These are phyloP conservation scores for Fusarium sp. DNA, from an alignment of 2,329 filamentous ascomycete genomes.

Conservation along the genomic window DNA sequence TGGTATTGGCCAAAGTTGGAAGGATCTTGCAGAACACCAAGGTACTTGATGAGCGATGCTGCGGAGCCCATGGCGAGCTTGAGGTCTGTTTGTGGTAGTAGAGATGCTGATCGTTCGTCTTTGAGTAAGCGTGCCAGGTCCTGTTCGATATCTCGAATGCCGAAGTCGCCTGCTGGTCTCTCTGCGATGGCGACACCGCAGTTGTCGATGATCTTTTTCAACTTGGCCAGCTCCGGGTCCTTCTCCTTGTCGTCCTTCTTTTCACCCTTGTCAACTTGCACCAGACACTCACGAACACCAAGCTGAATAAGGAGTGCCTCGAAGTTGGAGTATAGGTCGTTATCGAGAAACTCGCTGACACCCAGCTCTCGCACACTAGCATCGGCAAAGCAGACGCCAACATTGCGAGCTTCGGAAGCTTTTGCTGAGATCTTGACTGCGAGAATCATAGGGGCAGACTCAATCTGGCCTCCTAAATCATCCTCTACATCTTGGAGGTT, in stretches of 20 bases:
- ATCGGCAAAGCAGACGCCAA: slow-evolving; percentile 98
- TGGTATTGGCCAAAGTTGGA: slow-evolving; percentile 98
- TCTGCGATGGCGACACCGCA: slow-evolving; percentile 93
- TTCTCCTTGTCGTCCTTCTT: slow-evolving; percentile 85
- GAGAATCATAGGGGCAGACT: slow-evolving; percentile 92
- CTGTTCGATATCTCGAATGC: slow-evolving; percentile 92
- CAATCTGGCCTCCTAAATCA: slow-evolving; percentile 86
- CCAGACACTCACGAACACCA: slow-evolving; percentile 90
- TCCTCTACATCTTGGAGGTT: slow-evolving; percentile 98
- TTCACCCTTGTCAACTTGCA: slow-evolving; percentile 81
- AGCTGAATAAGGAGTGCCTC: slow-evolving; percentile 96
- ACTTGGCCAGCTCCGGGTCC: slow-evolving; percentile 87
- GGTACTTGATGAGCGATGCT: slow-evolving; percentile 92
- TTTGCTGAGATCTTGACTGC: slow-evolving; percentile 94
- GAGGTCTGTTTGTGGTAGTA: slow-evolving; percentile 88
- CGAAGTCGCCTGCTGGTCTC: slow-evolving; percentile 80
- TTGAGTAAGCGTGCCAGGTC: slow-evolving; percentile 88
- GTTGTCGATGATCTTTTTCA: slow-evolving; percentile 88
- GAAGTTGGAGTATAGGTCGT: slow-evolving; percentile 97
- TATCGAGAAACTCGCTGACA: slow-evolving; percentile 98
- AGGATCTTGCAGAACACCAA: slow-evolving; percentile 87
- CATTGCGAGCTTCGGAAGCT: slow-evolving; percentile 82
- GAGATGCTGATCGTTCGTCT: slow-evolving; percentile 80
- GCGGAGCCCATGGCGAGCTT: slow-evolving; percentile 97
- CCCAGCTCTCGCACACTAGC: slow-evolving; percentile 95